Evolutionary conservation across 257 asterid species (phyloP), one percentile per base, ranked within the genome.

Genomic region (Jaltomata sinuosa): DNA sequence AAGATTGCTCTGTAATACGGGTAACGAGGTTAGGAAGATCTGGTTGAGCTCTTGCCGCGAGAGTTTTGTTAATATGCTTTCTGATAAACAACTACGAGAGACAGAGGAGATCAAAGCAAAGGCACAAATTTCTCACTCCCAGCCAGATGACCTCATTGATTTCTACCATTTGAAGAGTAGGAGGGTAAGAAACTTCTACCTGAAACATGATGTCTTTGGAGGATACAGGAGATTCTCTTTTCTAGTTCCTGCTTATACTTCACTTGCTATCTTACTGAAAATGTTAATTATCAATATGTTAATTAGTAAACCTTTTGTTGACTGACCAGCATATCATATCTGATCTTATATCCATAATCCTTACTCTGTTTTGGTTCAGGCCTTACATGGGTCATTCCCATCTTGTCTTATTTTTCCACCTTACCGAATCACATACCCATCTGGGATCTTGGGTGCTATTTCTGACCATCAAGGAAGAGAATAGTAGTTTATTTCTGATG

Each of bases 81-180:
- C 99, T 19, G 99, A 95, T 84, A 94, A 95, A 85, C 98, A 95
- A 90, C 90, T 94, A 71, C 94, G 95, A 77, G 97, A 95, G 93
- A 93, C 89, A 81, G 98, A 93, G 88, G 98, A 95, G 90, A 91
- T 90, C 49, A 95, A 91, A 85, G 97, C 98, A 7, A 95, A 95
- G 88, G 93, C 98, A 53, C 98, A 94, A 81, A 87, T 86, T 84
- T 80, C 95, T 85, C 90, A 89, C 82, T 87, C 99, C 36, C 99
- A 95, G 83, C 99, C 99, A 21, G 99, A 95, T 87, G 99, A 95
- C 87, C 95, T 95, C 68, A 95, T 95, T 88, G 98, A 95, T 83
- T 95, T 95, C 91, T 95, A 93, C 87, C 98, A 95, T 90, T 88
- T 95, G 93, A 95, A 95, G 94, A 95, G 98, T 91, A 87, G 99